phyloP scores from a whole-genome alignment of 352 stramenopile genomes.

The Hyaloperonospora brassicae region DNA sequence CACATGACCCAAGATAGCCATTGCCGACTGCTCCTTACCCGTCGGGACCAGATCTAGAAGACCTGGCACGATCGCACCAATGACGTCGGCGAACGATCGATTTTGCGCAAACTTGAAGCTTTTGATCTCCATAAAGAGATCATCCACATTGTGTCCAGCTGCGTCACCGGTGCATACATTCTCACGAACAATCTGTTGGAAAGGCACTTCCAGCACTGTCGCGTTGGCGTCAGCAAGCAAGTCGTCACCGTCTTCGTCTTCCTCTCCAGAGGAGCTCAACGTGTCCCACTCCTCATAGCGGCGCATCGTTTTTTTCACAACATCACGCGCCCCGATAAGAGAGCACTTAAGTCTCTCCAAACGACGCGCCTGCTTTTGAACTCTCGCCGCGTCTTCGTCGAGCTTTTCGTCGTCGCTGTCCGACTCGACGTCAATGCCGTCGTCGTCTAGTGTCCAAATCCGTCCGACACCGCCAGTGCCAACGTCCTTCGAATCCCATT shows the following conservation, averaged over 20 bases:
- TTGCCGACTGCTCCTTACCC: conserved; percentile 32
- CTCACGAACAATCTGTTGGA: conserved; percentile 73
- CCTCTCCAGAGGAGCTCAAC: conserved; percentile 64
- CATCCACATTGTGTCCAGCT: conserved; percentile 75
- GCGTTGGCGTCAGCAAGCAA: conserved; percentile 38
- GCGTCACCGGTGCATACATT: conserved; percentile 72
- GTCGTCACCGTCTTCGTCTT: conserved; percentile 56
- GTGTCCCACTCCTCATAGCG: conserved; percentile 78
- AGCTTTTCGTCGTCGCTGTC: conserved; percentile 52
- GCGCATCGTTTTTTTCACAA: conserved; percentile 43
- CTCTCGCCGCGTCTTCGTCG: conserved; percentile 24
- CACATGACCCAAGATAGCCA: conserved; percentile 70
- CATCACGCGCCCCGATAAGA: conserved; percentile 57
- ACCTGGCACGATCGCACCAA: conserved; percentile 64
- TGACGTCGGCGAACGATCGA: conserved; percentile 69
- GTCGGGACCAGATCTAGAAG: conserved; percentile 62
- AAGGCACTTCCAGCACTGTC: conserved; percentile 41
- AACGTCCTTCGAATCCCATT: conserved; percentile 68
- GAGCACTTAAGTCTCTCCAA: conserved; percentile 64
- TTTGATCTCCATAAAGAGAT: conserved; percentile 91
- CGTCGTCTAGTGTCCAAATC: conserved; percentile 79
- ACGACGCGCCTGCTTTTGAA: conserved; percentile 28
- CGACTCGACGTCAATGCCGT: conserved; percentile 67
- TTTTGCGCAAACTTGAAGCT: conserved; percentile 92
- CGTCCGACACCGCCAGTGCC: conserved; percentile 58